phyloP scores from a whole-genome alignment of 2,329 filamentous ascomycete genomes.

The Xylariaceae sp. region DNA sequence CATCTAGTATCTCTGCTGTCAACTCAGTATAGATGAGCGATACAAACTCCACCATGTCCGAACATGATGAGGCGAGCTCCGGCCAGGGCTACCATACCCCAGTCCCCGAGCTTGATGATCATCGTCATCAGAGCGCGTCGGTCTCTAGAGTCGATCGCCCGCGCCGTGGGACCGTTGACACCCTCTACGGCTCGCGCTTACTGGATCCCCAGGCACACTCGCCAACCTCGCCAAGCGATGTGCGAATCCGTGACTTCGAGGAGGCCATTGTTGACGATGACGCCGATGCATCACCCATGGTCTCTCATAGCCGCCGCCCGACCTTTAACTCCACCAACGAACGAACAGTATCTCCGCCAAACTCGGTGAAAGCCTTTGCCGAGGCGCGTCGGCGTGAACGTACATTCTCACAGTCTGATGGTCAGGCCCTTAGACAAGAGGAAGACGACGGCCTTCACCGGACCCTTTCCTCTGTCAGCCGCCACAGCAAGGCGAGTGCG shows the following conservation, averaged over 20 bases:
- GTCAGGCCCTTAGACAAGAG: constrained; percentile 28
- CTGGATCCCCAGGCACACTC: too few relatives aligned
- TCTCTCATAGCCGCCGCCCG: constrained; percentile 43
- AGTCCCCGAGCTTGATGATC: constrained; percentile 78
- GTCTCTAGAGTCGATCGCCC: constrained; percentile 52
- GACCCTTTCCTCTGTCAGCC: constrained; percentile 62
- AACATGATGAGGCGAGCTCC: constrained; percentile 51
- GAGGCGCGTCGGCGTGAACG: constrained; percentile 81
- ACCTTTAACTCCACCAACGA: constrained; percentile 49
- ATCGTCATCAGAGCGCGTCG: constrained; percentile 60
- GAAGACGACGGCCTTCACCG: constrained; percentile 56
- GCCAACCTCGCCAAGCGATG: constrained; percentile 26
- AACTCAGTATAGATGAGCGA: too few relatives aligned
- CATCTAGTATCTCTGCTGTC: too few relatives aligned
- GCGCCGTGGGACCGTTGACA: constrained; percentile 68
- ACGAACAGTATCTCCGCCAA: constrained; percentile 78
- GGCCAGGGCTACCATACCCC: constrained; percentile 64
- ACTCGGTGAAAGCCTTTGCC: constrained; percentile 96
- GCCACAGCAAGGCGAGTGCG: constrained; percentile 45
- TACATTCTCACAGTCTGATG: constrained; percentile 51
- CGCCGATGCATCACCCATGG: constrained; percentile 35
- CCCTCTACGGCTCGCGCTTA: constrained; percentile 52
- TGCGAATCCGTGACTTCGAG: constrained; percentile 71
- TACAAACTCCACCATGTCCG: constrained; percentile 64
- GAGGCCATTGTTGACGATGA: constrained; percentile 78